Percentiles rank a stretch among this genome's conserved stretches.
These are phyloP conservation scores for Acanthamoeba healyi DNA, from an alignment of 208 protist species.

Conservation along the genomic window DNA sequence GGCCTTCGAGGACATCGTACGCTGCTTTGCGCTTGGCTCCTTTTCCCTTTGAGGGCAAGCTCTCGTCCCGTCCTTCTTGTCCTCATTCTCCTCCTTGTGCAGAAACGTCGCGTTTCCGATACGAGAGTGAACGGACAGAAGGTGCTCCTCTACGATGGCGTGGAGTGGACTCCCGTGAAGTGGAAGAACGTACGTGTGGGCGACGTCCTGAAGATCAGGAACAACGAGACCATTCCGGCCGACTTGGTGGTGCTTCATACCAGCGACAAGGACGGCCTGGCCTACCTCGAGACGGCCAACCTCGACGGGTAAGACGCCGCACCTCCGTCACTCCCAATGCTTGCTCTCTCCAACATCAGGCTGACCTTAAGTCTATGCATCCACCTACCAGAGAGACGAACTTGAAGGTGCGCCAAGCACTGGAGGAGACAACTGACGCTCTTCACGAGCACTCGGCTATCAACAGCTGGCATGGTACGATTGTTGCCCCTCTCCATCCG, in stretches of 20 bases:
- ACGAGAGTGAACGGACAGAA: neutral
- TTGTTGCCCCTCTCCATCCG: too few species aligned
- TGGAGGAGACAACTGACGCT: slow-evolving; percentile 16
- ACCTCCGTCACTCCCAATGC: neutral
- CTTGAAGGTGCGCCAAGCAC: slow-evolving; percentile 56
- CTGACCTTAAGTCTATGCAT: too few species aligned
- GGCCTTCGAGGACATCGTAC: slow-evolving; percentile 85
- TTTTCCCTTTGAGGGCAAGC: too few species aligned
- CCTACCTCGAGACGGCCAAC: slow-evolving; percentile 85
- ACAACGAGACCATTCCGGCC: slow-evolving; percentile 82
- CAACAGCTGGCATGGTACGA: neutral
- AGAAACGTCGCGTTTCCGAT: slow-evolving; percentile 20
- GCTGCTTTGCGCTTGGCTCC: neutral
- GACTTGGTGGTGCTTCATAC: slow-evolving; percentile 84
- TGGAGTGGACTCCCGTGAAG: too few species aligned
- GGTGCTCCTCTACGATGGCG: too few species aligned
- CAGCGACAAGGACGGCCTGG: slow-evolving; percentile 80
- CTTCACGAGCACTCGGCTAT: neutral
- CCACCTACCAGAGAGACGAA: slow-evolving; percentile 75
- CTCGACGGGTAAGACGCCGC: slow-evolving; percentile 78
- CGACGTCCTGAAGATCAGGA: slow-evolving; percentile 82
- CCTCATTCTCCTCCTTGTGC: neutral
- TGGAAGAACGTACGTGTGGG: slow-evolving; percentile 71
- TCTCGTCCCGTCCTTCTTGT: too few species aligned
- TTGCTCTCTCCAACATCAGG: neutral